Base-by-base conservation (phyloP, 257 asterid genomes). In the Fraxinus cuspidata region DNA sequence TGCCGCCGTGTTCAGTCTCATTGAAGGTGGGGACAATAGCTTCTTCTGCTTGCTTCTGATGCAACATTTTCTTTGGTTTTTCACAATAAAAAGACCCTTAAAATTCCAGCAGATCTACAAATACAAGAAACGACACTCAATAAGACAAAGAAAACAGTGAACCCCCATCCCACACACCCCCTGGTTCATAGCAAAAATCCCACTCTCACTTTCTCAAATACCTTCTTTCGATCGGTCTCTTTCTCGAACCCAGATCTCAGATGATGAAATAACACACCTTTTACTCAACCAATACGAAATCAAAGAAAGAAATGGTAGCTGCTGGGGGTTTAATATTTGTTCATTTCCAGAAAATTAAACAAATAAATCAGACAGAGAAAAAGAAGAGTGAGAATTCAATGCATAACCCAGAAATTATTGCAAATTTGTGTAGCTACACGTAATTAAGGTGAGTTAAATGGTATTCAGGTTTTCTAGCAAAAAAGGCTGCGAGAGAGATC, bases 41-140 rank as follows among this genome's bases (percentile, higher is more conserved):
- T 73, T 91, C 97, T 83, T 91, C 97, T 74, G 89, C 89, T 87
- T 86, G 94, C 84, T 86, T 91, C 77, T 87, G 86, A 15, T 83
- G 73, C 87, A 74, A 88, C 97, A 91, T 91, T 83, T 56, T 76
- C 9, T 29, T 66, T 40, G 77, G 31, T 72, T 79, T 51, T 75
- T 76, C 28, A 56, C 74, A 35, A 21, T 51, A 11, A 58, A 29
- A 53, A 37, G n/a, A 47, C 32, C 10, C 58, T 37, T 21, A 73
- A 47, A 16, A 28, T 37, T 23, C 29, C 21, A 9, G 32, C 69
- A 79, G 85, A 84, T 78, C 80, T 79, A 79, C 0, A n/a, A 28
- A 29, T 12, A 69, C n/a, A 69, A 32, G 11, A 77, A 6, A 6
- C 38, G 51, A 77, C 85, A 74, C 74, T 19, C 74, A 74, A 84